Conservation (phyloP, 441 rosid species). For the Jatropha multifida region DNA sequence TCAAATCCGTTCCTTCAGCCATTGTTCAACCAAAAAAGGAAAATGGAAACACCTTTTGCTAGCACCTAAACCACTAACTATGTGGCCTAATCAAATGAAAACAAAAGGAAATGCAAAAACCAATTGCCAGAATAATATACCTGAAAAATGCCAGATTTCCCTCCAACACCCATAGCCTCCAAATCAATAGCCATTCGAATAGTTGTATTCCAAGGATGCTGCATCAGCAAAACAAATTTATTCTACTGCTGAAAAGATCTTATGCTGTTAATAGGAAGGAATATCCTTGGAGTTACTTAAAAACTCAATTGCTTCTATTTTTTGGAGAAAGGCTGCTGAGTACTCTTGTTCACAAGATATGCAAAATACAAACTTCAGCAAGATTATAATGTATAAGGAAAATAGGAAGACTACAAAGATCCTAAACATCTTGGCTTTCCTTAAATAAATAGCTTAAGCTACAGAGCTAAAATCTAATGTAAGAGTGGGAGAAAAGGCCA, state of each 20-base stretch:
- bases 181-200: constrained; percentile 80
- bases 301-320: not conserved
- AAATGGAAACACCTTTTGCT: not conserved
- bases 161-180: constrained; percentile 98
- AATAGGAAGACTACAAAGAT: not conserved
- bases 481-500: not conserved
- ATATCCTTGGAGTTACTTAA: constrained; percentile 1
- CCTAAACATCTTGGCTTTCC: not conserved
- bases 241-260: not conserved
- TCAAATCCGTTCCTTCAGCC: not conserved
- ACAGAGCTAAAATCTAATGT: not conserved
- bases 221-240: constrained; percentile 35
- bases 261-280: not conserved
- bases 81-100: not conserved
- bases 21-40: not conserved
- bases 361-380: not conserved
- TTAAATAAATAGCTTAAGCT: not conserved
- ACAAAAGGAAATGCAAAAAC: constrained; percentile 3
- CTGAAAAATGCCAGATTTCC: constrained; percentile 89
- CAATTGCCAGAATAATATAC: constrained; percentile 35
- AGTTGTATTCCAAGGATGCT: constrained; percentile 93
- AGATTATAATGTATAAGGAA: not conserved
- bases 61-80: not conserved
- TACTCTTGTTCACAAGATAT: constrained; percentile 14
- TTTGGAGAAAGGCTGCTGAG: constrained; percentile 8